Evolutionary conservation across 768 basidiomycete genomes (phyloP).

Genomic region (Mrakia frigida): DNA sequence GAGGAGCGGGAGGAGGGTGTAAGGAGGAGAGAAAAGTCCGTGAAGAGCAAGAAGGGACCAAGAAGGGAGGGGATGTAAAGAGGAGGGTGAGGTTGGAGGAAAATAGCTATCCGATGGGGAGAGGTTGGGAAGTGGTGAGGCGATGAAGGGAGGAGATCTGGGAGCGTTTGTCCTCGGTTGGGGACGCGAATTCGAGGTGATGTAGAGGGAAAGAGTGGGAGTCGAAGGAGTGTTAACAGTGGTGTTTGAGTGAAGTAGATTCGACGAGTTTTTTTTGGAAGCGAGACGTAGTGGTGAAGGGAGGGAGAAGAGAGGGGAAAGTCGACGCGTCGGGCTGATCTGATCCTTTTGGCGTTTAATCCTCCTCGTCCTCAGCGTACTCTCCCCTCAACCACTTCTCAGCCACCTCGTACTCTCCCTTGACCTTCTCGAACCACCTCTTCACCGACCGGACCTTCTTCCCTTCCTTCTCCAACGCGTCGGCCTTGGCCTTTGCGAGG

Average conservation of each 20-base stretch:
- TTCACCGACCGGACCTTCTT: slow-evolving; percentile 18
- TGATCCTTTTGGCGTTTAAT: neutral
- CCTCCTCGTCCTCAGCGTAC: slow-evolving; percentile 30
- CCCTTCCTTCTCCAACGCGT: slow-evolving; percentile 5
- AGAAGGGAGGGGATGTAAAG: slow-evolving; percentile 5
- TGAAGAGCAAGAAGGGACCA: neutral
- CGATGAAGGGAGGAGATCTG: neutral
- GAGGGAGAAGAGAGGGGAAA: neutral
- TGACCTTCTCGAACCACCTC: slow-evolving; percentile 26
- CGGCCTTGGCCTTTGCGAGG: slow-evolving; percentile 17
- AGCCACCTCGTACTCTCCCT: slow-evolving; percentile 28
- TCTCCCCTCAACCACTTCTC: slow-evolving; percentile 31
- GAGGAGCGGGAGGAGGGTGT: neutral
- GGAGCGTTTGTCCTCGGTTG: too few relatives aligned
- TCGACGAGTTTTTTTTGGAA: neutral
- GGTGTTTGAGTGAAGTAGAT: neutral
- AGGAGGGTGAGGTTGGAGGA: neutral
- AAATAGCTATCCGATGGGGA: slow-evolving; percentile 11
- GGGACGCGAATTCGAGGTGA: neutral
- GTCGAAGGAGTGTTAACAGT: neutral
- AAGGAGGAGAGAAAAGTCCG: neutral
- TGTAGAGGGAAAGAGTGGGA: neutral
- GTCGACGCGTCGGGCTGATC: neutral
- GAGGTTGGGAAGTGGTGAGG: neutral
- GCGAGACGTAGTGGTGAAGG: neutral